Percentiles rank a stretch among this genome's conserved stretches.
Evolutionary conservation across 176 grass and related monocot species (phyloP).

Genomic region (Aechmea fasciata): DNA sequence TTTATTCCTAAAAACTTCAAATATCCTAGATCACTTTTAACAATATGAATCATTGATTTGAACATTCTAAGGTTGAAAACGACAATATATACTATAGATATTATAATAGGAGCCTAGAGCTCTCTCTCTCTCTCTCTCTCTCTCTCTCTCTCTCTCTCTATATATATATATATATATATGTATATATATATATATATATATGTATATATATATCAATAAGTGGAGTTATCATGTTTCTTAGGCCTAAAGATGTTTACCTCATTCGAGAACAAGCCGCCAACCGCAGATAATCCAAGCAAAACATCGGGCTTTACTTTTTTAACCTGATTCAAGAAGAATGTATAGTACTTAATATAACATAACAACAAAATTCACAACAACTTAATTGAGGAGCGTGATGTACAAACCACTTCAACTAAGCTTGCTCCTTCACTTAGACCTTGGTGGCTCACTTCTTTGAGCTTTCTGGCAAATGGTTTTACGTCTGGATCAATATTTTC

Average conservation of each 20-base stretch:
- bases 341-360: slow-evolving; percentile 6
- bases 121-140: too few relatives aligned
- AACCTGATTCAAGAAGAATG: slow-evolving; percentile 42
- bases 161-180: not conserved
- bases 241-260: slow-evolving; percentile 42
- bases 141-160: too few relatives aligned
- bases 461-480: slow-evolving; percentile 74
- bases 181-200: not conserved
- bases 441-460: slow-evolving; percentile 51
- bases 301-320: slow-evolving; percentile 97
- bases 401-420: slow-evolving; percentile 84
- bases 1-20: too few relatives aligned
- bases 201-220: not conserved
- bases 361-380: not conserved
- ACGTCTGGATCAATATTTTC: slow-evolving; percentile 64
- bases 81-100: too few relatives aligned
- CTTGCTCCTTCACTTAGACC: slow-evolving; percentile 78
- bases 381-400: slow-evolving; percentile 5
- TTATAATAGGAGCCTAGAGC: too few relatives aligned
- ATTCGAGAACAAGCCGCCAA: slow-evolving; percentile 89
- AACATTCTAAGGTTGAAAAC: too few relatives aligned
- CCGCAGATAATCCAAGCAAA: slow-evolving; percentile 95
- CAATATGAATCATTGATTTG: too few relatives aligned
- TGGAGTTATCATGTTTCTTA: not conserved
- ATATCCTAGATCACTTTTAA: too few relatives aligned